phyloP scores from a whole-genome alignment of 148 eudicot species.

The Beta vulgaris region DNA sequence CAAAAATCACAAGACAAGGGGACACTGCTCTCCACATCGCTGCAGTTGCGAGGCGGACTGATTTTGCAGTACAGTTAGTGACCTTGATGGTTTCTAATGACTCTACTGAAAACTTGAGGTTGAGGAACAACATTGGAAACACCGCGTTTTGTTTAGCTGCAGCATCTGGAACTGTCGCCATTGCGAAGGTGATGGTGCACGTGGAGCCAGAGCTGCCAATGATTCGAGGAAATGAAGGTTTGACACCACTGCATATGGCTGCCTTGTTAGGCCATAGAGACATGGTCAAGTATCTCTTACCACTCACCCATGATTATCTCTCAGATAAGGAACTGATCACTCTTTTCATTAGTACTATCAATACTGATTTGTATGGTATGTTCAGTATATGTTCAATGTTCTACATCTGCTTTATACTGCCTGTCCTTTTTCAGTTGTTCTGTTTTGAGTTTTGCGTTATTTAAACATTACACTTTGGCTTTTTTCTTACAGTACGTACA shows the following conservation, averaged over 20 bases:
- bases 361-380: slow-evolving; percentile 31
- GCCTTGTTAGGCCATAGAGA: slow-evolving; percentile 20
- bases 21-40: slow-evolving; percentile 47
- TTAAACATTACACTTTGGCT: too few species aligned
- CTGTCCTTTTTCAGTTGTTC: too few species aligned
- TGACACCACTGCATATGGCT: slow-evolving; percentile 30
- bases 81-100: neutral
- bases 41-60: slow-evolving; percentile 25
- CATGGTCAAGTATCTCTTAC: slow-evolving; percentile 24
- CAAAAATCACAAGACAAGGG: slow-evolving; percentile 24
- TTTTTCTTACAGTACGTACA: too few species aligned
- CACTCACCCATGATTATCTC: neutral
- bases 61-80: slow-evolving; percentile 30
- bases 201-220: neutral
- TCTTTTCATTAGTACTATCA: slow-evolving; percentile 27
- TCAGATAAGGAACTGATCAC: slow-evolving; percentile 8
- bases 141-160: slow-evolving; percentile 47
- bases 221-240: slow-evolving; percentile 2
- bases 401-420: too few species aligned
- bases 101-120: neutral
- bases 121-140: slow-evolving; percentile 24
- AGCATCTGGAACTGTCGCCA: slow-evolving; percentile 29
- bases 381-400: neutral
- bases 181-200: slow-evolving; percentile 30
- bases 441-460: neutral